phyloP scores from a whole-genome alignment of 192 early-diverging fungal species.

The Coemansia guatemalensis region DNA sequence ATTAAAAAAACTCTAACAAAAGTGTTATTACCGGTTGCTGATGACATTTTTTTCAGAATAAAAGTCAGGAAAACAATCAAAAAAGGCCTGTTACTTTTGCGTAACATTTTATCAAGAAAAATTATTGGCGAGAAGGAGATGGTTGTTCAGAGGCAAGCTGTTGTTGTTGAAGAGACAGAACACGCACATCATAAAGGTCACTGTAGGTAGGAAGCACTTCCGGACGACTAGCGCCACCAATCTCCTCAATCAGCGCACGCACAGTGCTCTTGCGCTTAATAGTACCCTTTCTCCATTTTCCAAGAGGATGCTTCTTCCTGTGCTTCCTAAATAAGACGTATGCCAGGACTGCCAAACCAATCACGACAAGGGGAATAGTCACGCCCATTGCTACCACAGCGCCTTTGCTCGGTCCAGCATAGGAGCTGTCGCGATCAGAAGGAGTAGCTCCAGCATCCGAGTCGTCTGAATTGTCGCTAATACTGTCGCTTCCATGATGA shows the following conservation, averaged over 20 bases:
- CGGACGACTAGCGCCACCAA: conserved; percentile 11
- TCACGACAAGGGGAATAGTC: conserved; percentile 14
- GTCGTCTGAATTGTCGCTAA: not conserved
- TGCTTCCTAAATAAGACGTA: conserved; percentile 18
- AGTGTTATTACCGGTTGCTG: not conserved
- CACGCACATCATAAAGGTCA: conserved; percentile 7
- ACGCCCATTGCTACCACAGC: conserved; percentile 27
- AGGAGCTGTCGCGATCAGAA: not conserved
- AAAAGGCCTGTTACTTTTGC: not conserved
- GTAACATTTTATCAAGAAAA: too few species aligned
- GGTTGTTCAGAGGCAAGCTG: too few species aligned
- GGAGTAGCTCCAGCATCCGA: not conserved
- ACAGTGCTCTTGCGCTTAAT: conserved; percentile 10
- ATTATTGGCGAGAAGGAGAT: too few species aligned
- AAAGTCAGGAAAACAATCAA: not conserved
- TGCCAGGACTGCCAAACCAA: conserved; percentile 8
- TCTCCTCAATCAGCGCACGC: conserved; percentile 11
- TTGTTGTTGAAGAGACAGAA: not conserved
- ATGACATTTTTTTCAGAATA: too few species aligned
- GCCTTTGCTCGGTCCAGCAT: conserved; percentile 10
- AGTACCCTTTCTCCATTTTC: not conserved
- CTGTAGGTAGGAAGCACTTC: conserved; percentile 15
- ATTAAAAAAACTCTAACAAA: too few species aligned
- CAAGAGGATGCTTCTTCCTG: not conserved
- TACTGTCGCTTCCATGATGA: not conserved